These are phyloP conservation scores for Ustilago esculenta DNA, from an alignment of 1,284 basidiomycete species.

Conservation along the genomic window DNA sequence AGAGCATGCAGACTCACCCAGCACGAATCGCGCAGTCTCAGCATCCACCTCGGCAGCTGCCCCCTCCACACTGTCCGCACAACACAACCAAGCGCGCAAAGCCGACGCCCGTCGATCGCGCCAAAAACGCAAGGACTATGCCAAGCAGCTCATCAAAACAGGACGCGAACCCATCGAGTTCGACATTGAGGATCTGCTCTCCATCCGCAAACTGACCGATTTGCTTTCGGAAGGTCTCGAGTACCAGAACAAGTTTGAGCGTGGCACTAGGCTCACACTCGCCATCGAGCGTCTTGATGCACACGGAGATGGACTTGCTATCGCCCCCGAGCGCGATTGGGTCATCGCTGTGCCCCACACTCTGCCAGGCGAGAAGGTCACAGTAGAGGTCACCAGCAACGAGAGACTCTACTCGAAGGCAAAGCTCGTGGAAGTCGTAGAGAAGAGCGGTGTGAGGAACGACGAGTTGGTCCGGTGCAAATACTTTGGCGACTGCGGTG, in stretches of 20 bases:
- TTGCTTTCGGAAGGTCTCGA: conserved; percentile 53
- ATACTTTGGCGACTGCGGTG: conserved; percentile 65
- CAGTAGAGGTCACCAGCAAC: conserved; percentile 46
- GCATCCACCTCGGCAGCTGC: conserved; percentile 15
- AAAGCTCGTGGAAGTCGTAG: conserved; percentile 46
- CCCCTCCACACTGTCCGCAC: too few species aligned
- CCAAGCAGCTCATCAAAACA: conserved; percentile 55
- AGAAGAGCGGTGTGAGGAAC: conserved; percentile 28
- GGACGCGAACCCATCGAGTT: conserved; percentile 63
- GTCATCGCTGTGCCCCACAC: conserved; percentile 59
- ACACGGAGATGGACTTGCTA: conserved; percentile 64
- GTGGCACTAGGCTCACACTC: conserved; percentile 49
- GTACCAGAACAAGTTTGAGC: conserved; percentile 47
- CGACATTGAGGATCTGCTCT: conserved; percentile 60
- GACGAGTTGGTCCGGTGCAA: conserved; percentile 58
- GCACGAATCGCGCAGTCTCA: not conserved
- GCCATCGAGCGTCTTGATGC: conserved; percentile 59
- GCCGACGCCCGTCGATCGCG: conserved; percentile 46
- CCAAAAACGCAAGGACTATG: conserved; percentile 58
- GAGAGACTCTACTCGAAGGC: conserved; percentile 59
- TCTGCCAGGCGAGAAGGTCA: conserved; percentile 59
- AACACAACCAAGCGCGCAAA: conserved; percentile 42
- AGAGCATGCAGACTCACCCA: not conserved
- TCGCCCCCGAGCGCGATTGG: conserved; percentile 54
- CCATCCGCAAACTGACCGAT: conserved; percentile 45